Base-by-base conservation (phyloP, 108 stramenopile genomes). In the Bacterosira constricta region DNA sequence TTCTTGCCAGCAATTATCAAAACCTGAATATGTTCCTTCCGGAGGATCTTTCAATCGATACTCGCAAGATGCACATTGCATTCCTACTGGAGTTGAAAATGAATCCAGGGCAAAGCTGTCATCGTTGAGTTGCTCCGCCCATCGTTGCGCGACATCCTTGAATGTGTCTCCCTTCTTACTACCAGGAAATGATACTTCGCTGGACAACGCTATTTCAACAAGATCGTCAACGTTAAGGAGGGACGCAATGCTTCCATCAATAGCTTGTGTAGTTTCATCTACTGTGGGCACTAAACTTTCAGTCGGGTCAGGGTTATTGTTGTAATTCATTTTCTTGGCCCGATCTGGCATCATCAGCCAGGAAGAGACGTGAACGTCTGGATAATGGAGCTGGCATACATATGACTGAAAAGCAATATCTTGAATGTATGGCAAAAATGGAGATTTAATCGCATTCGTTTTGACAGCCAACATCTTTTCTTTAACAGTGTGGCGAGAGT, bases 261-360 rank as follows among this genome's bases (percentile, higher is more conserved):
- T 80, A 23, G 49, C 42, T 42, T 67, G 30, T 26, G 54, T 18
- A 10, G 70, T 80, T n/a, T 57, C 66, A 3, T 72, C 66, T 20
- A 72, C 52, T 45, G 53, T 64, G 52, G 52, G 73, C 18, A 62
- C 46, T 11, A 46, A 49, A 54, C 7, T 50, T 20, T 30, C 13
- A 25, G 31, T 36, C 34, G 27, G 18, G 29, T 63, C 39, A 18
- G 8, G 21, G 23, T 32, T 20, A n/a, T n/a, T n/a, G 3, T 29
- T 18, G 0, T 20, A 32, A 29, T 52, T 60, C 71, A 51, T 56
- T 12, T 17, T 63, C 31, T 81, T 81, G 13, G 65, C 66, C 36
- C 71, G 52, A 49, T 85, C 81, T 12, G 84, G 84, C 77, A 85
- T 67, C 76, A 82, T 76, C 26, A 85, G 47, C 71, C 72, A 85